Evolutionary conservation across 176 grass and related monocot species (phyloP), one percentile per base, ranked within the genome.

Genomic region (Zea mays): DNA sequence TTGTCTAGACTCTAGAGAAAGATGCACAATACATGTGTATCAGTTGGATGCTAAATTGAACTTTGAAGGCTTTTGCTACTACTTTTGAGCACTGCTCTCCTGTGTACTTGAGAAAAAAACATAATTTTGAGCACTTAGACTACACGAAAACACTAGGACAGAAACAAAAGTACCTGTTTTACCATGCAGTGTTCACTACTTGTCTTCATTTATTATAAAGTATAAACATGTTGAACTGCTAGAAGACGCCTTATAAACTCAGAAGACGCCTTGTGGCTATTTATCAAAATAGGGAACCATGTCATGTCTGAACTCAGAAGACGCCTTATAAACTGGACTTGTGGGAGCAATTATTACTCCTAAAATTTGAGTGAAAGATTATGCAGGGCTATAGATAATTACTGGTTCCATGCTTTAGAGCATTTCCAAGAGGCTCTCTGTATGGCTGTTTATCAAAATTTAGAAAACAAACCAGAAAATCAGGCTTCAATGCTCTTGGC

Each of bases 21-120:
- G 9, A 50, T 57, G 27, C 6, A 48, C 55, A 64, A 63, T 85
- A 33, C 48, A 63, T 39, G 16, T 66, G 10, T 47, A 59, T 35
- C 42, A 41, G n/a, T 80, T 65, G 11, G 40, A 69, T 75, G n/a
- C n/a, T 75, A 65, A 72, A 60, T 41, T 76, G 69, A 51, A 70
- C 16, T 68, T 74, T 19, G 44, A 68, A n/a, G 8, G 3, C 10
- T 16, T 62, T 36, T 73, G 13, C 0, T 43, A 20, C 16, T 68
- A 72, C 72, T 69, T 38, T 27, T 46, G 17, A 38, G 13, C 43
- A 87, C 13, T 9, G 40, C 54, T 57, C 17, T 57, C 54, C 54
- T 57, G 17, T 57, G 54, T 57, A 57, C n/a, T 57, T 57, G 54
- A 57, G 54, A 20, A 7, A 55, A 5, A 19, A n/a, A 8, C 19